Evolutionary conservation across 2,329 filamentous ascomycete genomes (phyloP), one percentile per base, ranked within the genome.

Genomic region (Fusarium hostae): DNA sequence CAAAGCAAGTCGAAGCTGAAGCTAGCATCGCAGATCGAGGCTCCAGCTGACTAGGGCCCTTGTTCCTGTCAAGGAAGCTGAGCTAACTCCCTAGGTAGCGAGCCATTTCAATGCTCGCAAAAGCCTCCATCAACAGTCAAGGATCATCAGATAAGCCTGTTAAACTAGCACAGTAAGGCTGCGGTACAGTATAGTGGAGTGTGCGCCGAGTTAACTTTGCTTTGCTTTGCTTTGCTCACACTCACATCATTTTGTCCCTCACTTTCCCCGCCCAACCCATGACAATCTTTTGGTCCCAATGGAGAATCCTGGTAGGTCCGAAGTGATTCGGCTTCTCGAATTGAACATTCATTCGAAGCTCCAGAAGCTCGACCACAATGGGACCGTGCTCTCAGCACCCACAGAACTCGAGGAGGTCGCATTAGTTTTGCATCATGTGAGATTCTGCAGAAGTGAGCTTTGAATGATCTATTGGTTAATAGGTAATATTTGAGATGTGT

Each of bases 361-460:
- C 64, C 62, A 68, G 68, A 74, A 52, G 41, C 45, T 65, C 61
- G 30, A 59, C 50, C 52, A 66, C 32, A 63, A 66, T 74, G 68
- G 58, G 68, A 55, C 68, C 54, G 34, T 67, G 59, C 70, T 72
- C 67, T 59, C 70, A 58, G 61, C 68, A 62, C 59, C 72, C 68
- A 73, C 73, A 63, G 59, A 67, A 63, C 55, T 66, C 58, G 63
- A 75, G 60, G 52, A 64, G 63, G 71, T 77, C 73, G 77, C 77
- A 78, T 78, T 71, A 65, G 69, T 60, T 56, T 43, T 57, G 52
- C 30, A 71, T 72, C 77, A 78, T 78, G 77, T 78, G 77, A 78
- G 73, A 66, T 67, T 59, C 51, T 62, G 70, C 54, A 61, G 63
- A 52, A 68, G 58, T 56, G 66, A 57, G 64, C 45, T 59, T 37